Base-by-base conservation (phyloP, 2,329 filamentous ascomycete genomes). In the Penicillium sp. region DNA sequence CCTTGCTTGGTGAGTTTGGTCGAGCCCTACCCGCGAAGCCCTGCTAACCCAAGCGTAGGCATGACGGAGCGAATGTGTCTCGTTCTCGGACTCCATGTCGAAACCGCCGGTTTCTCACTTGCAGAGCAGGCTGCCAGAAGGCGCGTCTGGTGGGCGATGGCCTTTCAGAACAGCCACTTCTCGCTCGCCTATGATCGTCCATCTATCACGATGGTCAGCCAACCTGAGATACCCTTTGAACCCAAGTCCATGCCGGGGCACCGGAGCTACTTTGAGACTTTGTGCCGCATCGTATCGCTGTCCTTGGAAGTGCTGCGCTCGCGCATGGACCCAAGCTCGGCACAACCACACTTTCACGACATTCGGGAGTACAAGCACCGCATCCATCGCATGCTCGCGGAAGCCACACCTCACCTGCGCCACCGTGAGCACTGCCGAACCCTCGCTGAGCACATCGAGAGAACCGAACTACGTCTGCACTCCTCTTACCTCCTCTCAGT, bases 131-230 rank as follows among this genome's bases (percentile, higher is more conserved):
- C 23, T 27, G 15, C 40, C 8, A 28, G 37, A 3, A 44, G 31
- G 6, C 35, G 15, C 6, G 8, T n/a, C 15, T 44, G 66, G 66
- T 83, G 80, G 80, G 74, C 78, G 13, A 72, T 83, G 52, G 72
- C 81, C 13, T 82, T 81, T 73, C 80, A 82, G 57, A 81, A 83
- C 57, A 81, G 78, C 41, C 70, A 82, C 33, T 73, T 82, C n/a
- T 81, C 79, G 13, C 77, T 83, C 38, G 81, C 79, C 1, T 83
- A 82, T 64, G 80, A 83, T 57, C 70, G 80, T 40, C 74, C 73
- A 2, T 78, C 78, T 2, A 77, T 76, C 39, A 75, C 70, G n/a
- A 78, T 78, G 42, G 74, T 78, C 31, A 71, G 72, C 44, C 73
- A 75, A 52, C 70, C 72, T 2, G 71, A 74, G 42, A 78, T 76